A percentile compares a stretch with the other conserved stretches of the same genome.
Conservation (phyloP, 352 stramenopile genomes). For the Globisporangium canariense region DNA sequence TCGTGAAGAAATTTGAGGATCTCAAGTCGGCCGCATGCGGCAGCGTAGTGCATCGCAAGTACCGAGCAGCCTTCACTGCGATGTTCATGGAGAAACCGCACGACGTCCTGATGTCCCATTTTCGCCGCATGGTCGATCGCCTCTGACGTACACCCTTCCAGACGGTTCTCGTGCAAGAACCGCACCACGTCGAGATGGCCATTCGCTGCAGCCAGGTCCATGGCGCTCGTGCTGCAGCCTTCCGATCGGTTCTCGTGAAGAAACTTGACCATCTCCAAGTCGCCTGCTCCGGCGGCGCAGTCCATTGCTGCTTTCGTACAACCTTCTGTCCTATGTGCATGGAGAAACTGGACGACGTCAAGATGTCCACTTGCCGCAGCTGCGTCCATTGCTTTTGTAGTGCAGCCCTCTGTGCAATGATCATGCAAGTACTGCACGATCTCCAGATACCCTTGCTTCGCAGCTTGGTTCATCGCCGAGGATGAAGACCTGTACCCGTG, state of each 20-base stretch:
- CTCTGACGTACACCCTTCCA: conserved; percentile 5
- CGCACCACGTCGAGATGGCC: background rate
- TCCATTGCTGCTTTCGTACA: conserved; percentile 8
- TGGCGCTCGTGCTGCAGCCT: conserved; percentile 2
- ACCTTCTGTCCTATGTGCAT: background rate
- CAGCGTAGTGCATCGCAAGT: conserved; percentile 9
- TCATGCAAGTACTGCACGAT: conserved; percentile 1
- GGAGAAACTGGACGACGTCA: background rate
- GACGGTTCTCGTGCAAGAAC: background rate
- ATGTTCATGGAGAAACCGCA: background rate
- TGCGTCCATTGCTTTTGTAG: conserved; percentile 3
- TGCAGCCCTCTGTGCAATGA: conserved; percentile 1
- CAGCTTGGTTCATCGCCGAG: background rate
- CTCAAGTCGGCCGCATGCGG: background rate
- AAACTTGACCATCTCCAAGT: background rate
- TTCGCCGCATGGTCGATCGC: conserved; percentile 8
- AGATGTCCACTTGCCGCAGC: conserved; percentile 3
- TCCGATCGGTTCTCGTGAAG: conserved; percentile 5
- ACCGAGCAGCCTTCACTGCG: background rate
- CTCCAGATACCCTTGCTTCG: conserved; percentile 1
- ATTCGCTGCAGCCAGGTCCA: conserved; percentile 5
- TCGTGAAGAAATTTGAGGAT: background rate
- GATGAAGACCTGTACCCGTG: background rate
- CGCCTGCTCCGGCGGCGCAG: background rate
- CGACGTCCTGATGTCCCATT: background rate